Conservation (phyloP, 129 eudicot genomes). For the Ambrosia trifida region DNA sequence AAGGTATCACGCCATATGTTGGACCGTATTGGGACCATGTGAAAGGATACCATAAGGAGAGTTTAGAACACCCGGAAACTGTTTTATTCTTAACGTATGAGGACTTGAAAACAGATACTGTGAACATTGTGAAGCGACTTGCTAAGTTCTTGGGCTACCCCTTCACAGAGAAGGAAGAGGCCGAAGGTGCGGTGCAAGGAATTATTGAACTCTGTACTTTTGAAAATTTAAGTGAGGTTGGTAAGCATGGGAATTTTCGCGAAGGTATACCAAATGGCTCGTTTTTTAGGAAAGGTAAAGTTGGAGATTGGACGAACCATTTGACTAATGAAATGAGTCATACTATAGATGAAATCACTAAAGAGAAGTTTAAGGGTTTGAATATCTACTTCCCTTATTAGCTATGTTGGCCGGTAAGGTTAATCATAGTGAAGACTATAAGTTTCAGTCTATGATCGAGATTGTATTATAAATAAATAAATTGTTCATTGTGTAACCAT, state of each 20-base stretch:
- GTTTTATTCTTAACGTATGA: constrained; percentile 29
- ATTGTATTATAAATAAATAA: no score
- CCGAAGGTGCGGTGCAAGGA: constrained; percentile 24
- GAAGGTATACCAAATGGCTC: constrained; percentile 24
- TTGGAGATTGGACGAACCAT: constrained; percentile 29
- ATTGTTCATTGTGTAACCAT: no score
- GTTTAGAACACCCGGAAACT: constrained; percentile 23
- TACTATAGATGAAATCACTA: constrained; percentile 18
- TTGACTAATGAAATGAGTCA: constrained; percentile 26
- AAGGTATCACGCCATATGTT: constrained; percentile 24
- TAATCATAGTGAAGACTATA: no score
- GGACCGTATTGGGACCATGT: constrained; percentile 18
- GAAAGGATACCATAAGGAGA: constrained; percentile 21
- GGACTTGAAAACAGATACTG: constrained; percentile 18
- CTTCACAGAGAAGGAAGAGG: constrained; percentile 33
- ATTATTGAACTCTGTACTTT: constrained; percentile 32
- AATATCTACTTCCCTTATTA: background rate
- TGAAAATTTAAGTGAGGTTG: constrained; percentile 35
- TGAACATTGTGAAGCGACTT: constrained; percentile 14
- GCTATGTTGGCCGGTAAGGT: no score
- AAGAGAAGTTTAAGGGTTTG: constrained; percentile 15
- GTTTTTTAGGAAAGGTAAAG: constrained; percentile 31
- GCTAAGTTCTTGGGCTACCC: constrained; percentile 31
- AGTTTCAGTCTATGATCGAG: no score
- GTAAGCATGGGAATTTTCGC: constrained; percentile 21